Base-by-base conservation (phyloP, 2,329 filamentous ascomycete species). In the Coniosporium uncinatum region DNA sequence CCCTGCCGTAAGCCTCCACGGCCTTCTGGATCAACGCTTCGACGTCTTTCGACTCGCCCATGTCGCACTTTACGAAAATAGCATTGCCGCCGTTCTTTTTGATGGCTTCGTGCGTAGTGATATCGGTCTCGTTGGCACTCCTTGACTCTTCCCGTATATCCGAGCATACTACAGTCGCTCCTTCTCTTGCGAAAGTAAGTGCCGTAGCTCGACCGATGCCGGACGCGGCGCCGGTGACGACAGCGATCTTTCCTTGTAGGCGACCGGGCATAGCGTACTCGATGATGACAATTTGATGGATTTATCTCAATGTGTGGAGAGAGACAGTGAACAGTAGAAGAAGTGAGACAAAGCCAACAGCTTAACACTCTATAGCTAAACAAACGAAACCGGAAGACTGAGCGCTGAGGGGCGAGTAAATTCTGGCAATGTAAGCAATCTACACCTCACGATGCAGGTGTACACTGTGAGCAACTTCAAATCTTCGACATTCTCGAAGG, bases 41-140 rank as follows among this genome's bases (percentile, higher is more conserved):
- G 5, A 59, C 49, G 4, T 52, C 50, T 3, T 38, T 40, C 5
- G 49, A 43, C 13, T 49, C 41, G 22, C 48, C 44, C 2, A 61
- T 52, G 58, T 66, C 59, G 37, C 56, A 56, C 41, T 56, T 55
- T 3, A 56, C 46, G 47, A 66, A 69, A 2, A 63, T 54, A 13
- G 56, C 55, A 35, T 54, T 48, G 4, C 57, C 60, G 16, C 58
- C 62, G 4, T 50, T 43, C 4, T 51, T 37, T 21, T 37, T 40
- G 36, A 60, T 56, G 5, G 53, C 48, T 32, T 62, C 60, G 38
- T 62, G 52, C 0, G 61, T 58, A 0, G 58, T 58, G 20, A 48
- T 40, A 3, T 45, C 37, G 4, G 33, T 32, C 37, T 55, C 59
- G 11, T 46, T 17, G 22, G 40, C 58, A 14, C 49, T 22, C 27